Conservation (phyloP, 2,329 filamentous ascomycete genomes). For the Xylogone sp. region DNA sequence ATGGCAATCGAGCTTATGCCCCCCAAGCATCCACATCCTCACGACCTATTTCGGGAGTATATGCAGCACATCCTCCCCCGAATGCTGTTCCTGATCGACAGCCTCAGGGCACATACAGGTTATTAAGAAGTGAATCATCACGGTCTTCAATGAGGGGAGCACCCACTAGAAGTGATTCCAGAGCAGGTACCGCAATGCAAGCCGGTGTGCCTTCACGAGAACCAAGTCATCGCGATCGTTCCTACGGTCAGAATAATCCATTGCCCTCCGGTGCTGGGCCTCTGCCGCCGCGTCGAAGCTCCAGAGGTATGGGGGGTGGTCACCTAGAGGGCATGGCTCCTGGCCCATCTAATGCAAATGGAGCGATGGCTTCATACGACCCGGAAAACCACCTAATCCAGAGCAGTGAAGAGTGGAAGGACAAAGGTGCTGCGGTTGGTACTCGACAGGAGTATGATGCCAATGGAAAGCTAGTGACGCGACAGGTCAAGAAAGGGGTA, state of each 20-base stretch:
- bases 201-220: conserved; percentile 63
- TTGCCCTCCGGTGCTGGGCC: conserved; percentile 52
- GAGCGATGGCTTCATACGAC: conserved; percentile 41
- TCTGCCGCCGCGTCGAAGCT: conserved; percentile 72
- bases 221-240: conserved; percentile 63
- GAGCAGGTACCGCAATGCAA: conserved; percentile 55
- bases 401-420: conserved; percentile 92
- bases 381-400: conserved; percentile 53
- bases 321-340: conserved; percentile 33
- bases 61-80: conserved; percentile 34
- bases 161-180: conserved; percentile 58
- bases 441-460: conserved; percentile 81
- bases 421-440: conserved; percentile 84
- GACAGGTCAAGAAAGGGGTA: conserved; percentile 92
- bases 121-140: conserved; percentile 56
- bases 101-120: conserved; percentile 43
- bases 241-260: conserved; percentile 59
- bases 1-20: conserved; percentile 30
- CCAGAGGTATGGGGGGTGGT: conserved; percentile 63
- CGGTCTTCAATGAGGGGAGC: conserved; percentile 51
- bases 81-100: conserved; percentile 35
- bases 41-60: conserved; percentile 44
- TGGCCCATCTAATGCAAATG: conserved; percentile 23
- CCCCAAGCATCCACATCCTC: conserved; percentile 26
- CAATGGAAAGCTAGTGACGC: conserved; percentile 75